Conservation (phyloP, 768 basidiomycete genomes). For the Amanita muscaria region DNA sequence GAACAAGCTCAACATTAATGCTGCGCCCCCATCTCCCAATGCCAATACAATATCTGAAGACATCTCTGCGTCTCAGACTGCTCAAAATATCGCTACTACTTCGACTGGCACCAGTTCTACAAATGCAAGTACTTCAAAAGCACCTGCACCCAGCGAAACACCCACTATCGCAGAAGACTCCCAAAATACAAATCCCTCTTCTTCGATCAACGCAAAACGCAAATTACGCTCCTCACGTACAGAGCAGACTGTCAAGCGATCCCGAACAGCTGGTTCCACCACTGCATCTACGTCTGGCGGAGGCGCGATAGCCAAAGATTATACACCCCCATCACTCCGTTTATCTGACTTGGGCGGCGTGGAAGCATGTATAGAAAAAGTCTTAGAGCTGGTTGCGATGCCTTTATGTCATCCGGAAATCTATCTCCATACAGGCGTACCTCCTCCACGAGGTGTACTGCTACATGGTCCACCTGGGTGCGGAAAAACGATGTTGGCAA, state of each 20-base stretch:
- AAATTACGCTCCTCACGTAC: constrained; percentile 49
- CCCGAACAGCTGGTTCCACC: constrained; percentile 28
- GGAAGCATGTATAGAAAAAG: constrained; percentile 77
- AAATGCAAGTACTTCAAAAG: constrained; percentile 5
- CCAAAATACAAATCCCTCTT: neutral
- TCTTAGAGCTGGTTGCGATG: constrained; percentile 95
- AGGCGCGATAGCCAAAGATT: constrained; percentile 44
- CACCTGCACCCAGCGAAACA: constrained; percentile 9
- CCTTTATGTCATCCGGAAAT: constrained; percentile 93
- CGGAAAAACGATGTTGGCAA: constrained; percentile 90
- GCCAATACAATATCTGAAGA: constrained; percentile 8
- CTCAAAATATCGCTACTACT: too few relatives aligned
- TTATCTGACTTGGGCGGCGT: constrained; percentile 87
- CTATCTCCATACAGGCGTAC: constrained; percentile 87
- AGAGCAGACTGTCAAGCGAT: constrained; percentile 52
- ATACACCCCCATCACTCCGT: constrained; percentile 64
- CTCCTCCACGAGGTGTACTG: constrained; percentile 86
- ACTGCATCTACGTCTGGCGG: constrained; percentile 12
- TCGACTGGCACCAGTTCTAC: constrained; percentile 8
- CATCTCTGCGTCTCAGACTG: constrained; percentile 10
- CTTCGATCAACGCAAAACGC: constrained; percentile 38
- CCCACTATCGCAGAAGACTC: too few relatives aligned
- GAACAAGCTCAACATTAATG: constrained; percentile 62
- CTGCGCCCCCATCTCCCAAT: constrained; percentile 18
- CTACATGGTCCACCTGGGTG: constrained; percentile 95